Base-by-base conservation (phyloP, 345 rosid species). In the Heritiera fomes region DNA sequence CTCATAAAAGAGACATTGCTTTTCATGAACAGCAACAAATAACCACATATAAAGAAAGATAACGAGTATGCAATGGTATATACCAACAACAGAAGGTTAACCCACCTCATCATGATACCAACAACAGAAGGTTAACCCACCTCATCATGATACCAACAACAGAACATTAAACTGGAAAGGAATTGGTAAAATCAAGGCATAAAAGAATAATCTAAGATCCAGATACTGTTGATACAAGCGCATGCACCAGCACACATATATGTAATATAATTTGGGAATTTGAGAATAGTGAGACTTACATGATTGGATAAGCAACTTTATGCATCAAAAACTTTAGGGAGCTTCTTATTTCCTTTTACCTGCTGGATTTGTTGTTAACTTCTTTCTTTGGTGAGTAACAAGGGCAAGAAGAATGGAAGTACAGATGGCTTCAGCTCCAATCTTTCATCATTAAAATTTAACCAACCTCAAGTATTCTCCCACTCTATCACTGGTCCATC, bases 351-450 rank as follows among this genome's bases (percentile, higher is more conserved):
- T 49, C 59, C 43, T 30, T 23, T 47, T 69, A 69, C 73, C 56
- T 23, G n/a, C 11, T 47, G 15, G 20, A 2, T 58, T n/a, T n/a
- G 28, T 7, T 3, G 6, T 55, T 34, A 43, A 20, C 53, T n/a
- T 68, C 34, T 68, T 69, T 30, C 41, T 28, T 49, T 32, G 75
- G 75, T 28, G 56, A 69, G 56, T 28, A 71, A 69, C 56, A 46
- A 9, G 23, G 40, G 73, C 12, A 46, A 69, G 73, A 47, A 47
- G 58, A 70, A 70, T 70, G 8, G 73, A 40, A 70, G 20, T 46
- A 47, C 5, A 70, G 34, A 46, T 70, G 73, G n/a, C 23, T 69
- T 47, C 56, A 28, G 56, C 20, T 69, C 17, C 40, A 46, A 13
- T 47, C 50, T 15, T 46, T n/a, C 56, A 69, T 69, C 65, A 28